Base-by-base conservation (phyloP, 108 stramenopile species). In the Nitzschia sp. region DNA sequence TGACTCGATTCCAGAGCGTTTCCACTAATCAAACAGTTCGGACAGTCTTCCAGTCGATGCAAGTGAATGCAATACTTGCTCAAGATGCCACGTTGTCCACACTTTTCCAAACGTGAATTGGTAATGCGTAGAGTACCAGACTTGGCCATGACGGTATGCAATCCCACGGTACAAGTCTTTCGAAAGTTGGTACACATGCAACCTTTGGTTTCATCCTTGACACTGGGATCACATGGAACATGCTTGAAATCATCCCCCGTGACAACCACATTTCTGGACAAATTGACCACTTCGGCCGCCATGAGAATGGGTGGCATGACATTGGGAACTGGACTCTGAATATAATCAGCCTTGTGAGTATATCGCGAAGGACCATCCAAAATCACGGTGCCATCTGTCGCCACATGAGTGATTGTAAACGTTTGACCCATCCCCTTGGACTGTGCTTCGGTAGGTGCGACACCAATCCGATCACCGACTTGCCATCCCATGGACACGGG, bases 171-270 rank as follows among this genome's bases (percentile, higher is more conserved):
- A 51, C 85, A 86, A 21, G 76, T 59, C 11, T n/a, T 66, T 11
- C 85, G 82, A 59, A 68, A 78, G 19, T 36, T 28, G 15, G 77
- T 56, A 57, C 85, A 83, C 13, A 70, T 63, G 47, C 85, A 86
- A 27, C 85, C 82, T 32, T 38, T 27, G 21, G 81, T 59, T 15
- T 76, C 65, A 15, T 81, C 78, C 4, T 77, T 66, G 2, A 87
- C 63, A 27, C 23, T 47, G 3, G 76, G 58, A 61, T 84, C 85
- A 66, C 82, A 83, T 18, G 53, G 17, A 24, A 82, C 64, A 59
- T 82, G 70, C 47, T 70, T 46, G 53, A 83, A 84, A n/a, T 81
- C 82, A 59, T 87, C 85, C 1, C 85, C 85, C 2, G 85, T 84
- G 26, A 87, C 70, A 3, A 87, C 67, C 57, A 87, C 64, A 45